Conservation (phyloP, 208 protist genomes). For the Entamoeba nuttalli region DNA sequence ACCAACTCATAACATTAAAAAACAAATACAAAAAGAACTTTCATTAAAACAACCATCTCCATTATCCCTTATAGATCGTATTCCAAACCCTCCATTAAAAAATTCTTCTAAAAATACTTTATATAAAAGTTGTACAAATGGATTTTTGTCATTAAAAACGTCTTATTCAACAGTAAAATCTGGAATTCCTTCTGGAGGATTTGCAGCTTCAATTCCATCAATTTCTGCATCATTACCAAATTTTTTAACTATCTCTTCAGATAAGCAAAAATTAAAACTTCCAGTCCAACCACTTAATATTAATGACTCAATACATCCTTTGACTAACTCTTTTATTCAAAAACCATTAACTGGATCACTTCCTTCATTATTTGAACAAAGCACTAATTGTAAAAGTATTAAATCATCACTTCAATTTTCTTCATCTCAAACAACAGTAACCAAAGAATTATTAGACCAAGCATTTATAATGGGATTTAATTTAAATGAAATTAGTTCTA, state of each 20-base stretch:
- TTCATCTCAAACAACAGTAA: not conserved
- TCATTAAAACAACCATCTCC: too few species aligned
- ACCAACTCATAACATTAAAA: too few species aligned
- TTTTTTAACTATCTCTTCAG: not conserved
- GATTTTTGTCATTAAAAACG: not conserved
- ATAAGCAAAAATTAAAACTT: not conserved
- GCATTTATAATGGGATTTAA: not conserved
- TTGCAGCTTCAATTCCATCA: not conserved
- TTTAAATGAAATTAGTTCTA: not conserved
- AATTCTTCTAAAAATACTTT: not conserved
- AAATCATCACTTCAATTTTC: not conserved
- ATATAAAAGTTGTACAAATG: not conserved
- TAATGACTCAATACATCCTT: not conserved
- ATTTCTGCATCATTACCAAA: not conserved
- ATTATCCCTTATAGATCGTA: too few species aligned
- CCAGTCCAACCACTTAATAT: not conserved
- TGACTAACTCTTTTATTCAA: not conserved
- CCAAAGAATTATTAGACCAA: not conserved
- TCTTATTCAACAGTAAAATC: not conserved
- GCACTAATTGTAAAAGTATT: not conserved
- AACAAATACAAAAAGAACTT: too few species aligned
- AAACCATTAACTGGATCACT: not conserved
- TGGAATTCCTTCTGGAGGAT: not conserved
- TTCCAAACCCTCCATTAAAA: not conserved
- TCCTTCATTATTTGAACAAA: not conserved